phyloP scores from a whole-genome alignment of 2,329 filamentous ascomycete species.

The Fusarium poae region DNA sequence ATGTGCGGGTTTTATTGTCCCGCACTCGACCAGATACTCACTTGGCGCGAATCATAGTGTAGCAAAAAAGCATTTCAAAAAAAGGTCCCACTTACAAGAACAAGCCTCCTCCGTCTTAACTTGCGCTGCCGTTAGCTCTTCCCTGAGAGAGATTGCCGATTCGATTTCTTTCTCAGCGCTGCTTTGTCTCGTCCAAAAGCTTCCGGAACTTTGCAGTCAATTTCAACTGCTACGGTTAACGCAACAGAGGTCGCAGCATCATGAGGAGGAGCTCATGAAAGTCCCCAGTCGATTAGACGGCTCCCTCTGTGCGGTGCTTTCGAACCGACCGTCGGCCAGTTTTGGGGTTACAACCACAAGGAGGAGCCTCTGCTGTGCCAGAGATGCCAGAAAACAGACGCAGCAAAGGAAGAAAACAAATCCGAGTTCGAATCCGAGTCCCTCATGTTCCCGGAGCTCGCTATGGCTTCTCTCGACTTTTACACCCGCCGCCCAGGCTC shows the following conservation, averaged over 20 bases:
- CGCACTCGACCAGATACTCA: conserved; percentile 12
- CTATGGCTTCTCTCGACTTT: conserved; percentile 60
- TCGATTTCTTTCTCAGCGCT: conserved; percentile 36
- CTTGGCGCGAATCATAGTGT: conserved; percentile 41
- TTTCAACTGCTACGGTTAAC: conserved; percentile 22
- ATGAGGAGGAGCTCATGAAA: conserved; percentile 72
- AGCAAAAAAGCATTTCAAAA: conserved; percentile 46
- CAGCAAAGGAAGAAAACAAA: conserved; percentile 19
- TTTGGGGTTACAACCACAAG: conserved; percentile 45
- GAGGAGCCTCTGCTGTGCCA: conserved; percentile 46
- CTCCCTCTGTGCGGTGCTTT: conserved; percentile 69
- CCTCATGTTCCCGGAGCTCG: conserved; percentile 53
- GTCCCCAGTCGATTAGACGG: conserved; percentile 69
- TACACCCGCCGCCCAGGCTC: conserved; percentile 45
- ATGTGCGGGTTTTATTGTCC: conserved; percentile 19
- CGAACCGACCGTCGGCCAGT: conserved; percentile 58
- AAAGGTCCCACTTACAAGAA: conserved; percentile 42
- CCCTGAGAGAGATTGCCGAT: conserved; percentile 40
- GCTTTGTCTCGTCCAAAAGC: not conserved
- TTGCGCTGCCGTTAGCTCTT: conserved; percentile 39
- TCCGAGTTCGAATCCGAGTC: conserved; percentile 9
- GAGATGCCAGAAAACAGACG: conserved; percentile 35
- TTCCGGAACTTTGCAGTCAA: conserved; percentile 1
- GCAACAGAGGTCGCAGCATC: conserved; percentile 48
- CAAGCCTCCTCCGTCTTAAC: conserved; percentile 39